Conservation (phyloP, 768 basidiomycete species). For the Pleurotus tuber-regium region DNA sequence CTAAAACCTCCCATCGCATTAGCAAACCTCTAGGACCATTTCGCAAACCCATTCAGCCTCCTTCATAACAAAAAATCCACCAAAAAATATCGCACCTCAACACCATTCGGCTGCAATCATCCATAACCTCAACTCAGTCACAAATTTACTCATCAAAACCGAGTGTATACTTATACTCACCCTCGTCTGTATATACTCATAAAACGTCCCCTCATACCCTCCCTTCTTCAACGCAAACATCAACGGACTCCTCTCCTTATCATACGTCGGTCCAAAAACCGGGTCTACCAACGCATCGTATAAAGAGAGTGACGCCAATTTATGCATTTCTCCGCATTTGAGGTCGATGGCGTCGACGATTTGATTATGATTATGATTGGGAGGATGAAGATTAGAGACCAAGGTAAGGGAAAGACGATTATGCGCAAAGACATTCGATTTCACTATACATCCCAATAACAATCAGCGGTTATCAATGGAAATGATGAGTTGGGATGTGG, state of each 20-base stretch:
- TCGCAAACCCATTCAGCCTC: too few species aligned
- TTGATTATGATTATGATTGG: neutral
- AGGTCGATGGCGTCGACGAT: neutral
- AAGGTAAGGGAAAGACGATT: slow-evolving; percentile 11
- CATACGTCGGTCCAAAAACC: slow-evolving; percentile 12
- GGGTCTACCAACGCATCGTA: slow-evolving; percentile 16
- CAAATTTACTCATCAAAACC: too few species aligned
- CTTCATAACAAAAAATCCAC: too few species aligned
- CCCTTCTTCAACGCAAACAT: slow-evolving; percentile 14
- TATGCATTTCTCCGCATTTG: slow-evolving; percentile 12
- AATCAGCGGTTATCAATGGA: neutral
- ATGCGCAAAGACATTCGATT: slow-evolving; percentile 8
- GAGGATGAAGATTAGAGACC: too few species aligned
- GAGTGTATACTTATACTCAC: neutral
- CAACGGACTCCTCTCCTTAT: slow-evolving; percentile 16
- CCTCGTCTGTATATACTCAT: slow-evolving; percentile 1
- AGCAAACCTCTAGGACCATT: slow-evolving; percentile 4
- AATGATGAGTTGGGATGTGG: too few species aligned
- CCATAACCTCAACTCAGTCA: too few species aligned
- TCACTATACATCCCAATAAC: neutral
- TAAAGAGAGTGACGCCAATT: slow-evolving; percentile 2
- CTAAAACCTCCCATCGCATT: slow-evolving; percentile 6
- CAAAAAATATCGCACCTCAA: too few species aligned
- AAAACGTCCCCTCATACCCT: slow-evolving; percentile 3
- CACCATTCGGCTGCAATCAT: too few species aligned